Base-by-base conservation (phyloP, 257 asterid species). In the Asclepias syriaca region DNA sequence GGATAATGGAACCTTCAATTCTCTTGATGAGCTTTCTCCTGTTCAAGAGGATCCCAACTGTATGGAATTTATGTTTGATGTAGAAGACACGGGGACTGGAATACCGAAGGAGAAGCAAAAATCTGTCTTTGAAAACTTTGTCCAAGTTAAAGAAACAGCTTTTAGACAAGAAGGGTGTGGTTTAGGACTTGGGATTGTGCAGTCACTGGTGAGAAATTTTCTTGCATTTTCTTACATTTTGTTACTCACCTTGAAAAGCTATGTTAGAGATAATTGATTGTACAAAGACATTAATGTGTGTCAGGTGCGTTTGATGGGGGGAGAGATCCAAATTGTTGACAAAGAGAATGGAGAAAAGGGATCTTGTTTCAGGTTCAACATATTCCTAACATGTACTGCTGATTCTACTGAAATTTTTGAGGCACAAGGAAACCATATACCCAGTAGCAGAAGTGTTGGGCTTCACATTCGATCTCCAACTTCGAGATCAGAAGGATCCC, bases 131-230 rank as follows among this genome's bases (percentile, higher is more conserved):
- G 95, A 90, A 75, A 90, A 93, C 79, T 93, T 87, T 69, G 88
- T 90, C 54, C 98, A 89, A 76, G 93, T 90, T 29, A 87, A 81
- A 61, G 97, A 86, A 68, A 80, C 81, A 1, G 82, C 82, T 16
- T 10, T 34, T 10, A 87, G 83, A 46, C 82, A 84, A 45, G 83
- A 81, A 85, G 97, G 97, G 64, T 86, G 93, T 58, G 97, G 97
- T 54, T 73, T 93, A 43, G 97, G 97, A 45, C 93, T 93, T 13
- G 92, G 93, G 65, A 93, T 93, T 69, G 91, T 87, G 34, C 97
- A 87, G 46, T 89, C 93, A n/a, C 68, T 93, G 91, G 98, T 90
- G 80, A 6, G 80, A 50, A 48, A 24, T 55, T n/a, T n/a, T 21
- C 39, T 48, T 21, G 24, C 40, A 61, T 63, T 69, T 1, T 34